These are phyloP conservation scores for Aspergillus sp. DNA, from an alignment of 2,329 filamentous ascomycete genomes.

Conservation along the genomic window DNA sequence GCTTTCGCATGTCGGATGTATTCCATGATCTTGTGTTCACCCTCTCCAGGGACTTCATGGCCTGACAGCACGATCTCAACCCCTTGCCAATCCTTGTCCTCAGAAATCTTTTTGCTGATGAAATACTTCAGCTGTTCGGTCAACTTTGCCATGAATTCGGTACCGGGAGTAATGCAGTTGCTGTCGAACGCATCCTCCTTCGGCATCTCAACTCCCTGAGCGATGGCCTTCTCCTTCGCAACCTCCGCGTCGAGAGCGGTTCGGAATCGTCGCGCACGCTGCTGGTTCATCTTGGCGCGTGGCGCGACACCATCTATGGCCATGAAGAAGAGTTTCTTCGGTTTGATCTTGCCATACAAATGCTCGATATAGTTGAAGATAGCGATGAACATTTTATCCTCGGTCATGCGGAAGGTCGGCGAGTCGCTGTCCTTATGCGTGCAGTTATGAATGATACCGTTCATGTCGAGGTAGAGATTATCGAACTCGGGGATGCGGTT, in stretches of 20 bases:
- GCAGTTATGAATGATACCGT: slow-evolving; percentile 99
- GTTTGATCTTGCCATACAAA: slow-evolving; percentile 97
- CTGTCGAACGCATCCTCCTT: slow-evolving; percentile 97
- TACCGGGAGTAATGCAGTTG: slow-evolving; percentile 96
- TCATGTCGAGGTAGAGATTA: slow-evolving; percentile 87
- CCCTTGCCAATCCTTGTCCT: slow-evolving; percentile 96
- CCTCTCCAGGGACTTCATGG: slow-evolving; percentile 96
- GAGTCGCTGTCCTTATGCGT: slow-evolving; percentile 96
- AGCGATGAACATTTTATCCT: slow-evolving; percentile 99
- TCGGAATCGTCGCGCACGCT: slow-evolving; percentile 89
- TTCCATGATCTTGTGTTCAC: slow-evolving; percentile 99
- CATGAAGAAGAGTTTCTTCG: slow-evolving; percentile 99
- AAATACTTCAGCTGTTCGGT: slow-evolving; percentile 96
- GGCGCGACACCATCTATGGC: slow-evolving; percentile 97
- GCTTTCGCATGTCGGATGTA: slow-evolving; percentile 98
- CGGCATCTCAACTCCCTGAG: slow-evolving; percentile 85
- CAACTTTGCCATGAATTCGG: slow-evolving; percentile 96
- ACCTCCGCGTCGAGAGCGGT: slow-evolving; percentile 88
- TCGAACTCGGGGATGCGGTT: slow-evolving; percentile 99
- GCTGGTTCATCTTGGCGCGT: slow-evolving; percentile 99
- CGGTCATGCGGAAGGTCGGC: slow-evolving; percentile 85
- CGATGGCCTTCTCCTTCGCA: slow-evolving; percentile 87
- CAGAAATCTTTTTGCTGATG: slow-evolving; percentile 96
- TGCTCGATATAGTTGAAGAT: slow-evolving; percentile 99
- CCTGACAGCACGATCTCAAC: slow-evolving; percentile 95